Evolutionary conservation across 2,329 filamentous ascomycete genomes (phyloP).

Genomic region (Tolypocladium guangdongense): DNA sequence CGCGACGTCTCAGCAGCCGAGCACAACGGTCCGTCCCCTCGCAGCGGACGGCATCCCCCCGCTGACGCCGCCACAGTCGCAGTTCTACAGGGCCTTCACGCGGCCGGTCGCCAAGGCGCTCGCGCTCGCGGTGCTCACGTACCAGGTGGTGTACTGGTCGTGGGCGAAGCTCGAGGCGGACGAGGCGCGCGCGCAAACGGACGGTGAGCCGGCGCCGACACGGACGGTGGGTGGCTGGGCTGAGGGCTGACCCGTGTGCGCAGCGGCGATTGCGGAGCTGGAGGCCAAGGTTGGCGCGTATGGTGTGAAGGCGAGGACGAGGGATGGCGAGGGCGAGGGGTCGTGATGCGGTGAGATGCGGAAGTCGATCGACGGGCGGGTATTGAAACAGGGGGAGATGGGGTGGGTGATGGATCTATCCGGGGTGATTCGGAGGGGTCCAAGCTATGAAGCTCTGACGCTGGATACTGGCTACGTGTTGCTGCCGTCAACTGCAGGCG

Average conservation of each 20-base stretch:
- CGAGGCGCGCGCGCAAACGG: slow-evolving; percentile 50
- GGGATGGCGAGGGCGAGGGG: slow-evolving; percentile 1
- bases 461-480: background rate
- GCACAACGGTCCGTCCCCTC: background rate
- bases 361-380: background rate
- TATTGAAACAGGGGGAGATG: no score
- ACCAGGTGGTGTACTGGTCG: slow-evolving; percentile 64
- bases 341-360: slow-evolving; percentile 5
- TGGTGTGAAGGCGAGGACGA: slow-evolving; percentile 10
- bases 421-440: no score
- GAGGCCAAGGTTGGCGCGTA: slow-evolving; percentile 27
- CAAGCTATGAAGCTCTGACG: background rate
- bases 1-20: slow-evolving; percentile 1
- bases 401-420: background rate
- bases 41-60: no score
- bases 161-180: slow-evolving; percentile 67
- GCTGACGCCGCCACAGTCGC: slow-evolving; percentile 28
- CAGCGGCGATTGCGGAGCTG: slow-evolving; percentile 23
- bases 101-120: slow-evolving; percentile 64
- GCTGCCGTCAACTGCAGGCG: background rate
- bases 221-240: background rate
- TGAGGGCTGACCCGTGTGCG: background rate
- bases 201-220: slow-evolving; percentile 31
- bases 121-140: slow-evolving; percentile 64
- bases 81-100: slow-evolving; percentile 67